Conservation (phyloP, 352 stramenopile genomes). For the Phytophthora macrochlamydospora region DNA sequence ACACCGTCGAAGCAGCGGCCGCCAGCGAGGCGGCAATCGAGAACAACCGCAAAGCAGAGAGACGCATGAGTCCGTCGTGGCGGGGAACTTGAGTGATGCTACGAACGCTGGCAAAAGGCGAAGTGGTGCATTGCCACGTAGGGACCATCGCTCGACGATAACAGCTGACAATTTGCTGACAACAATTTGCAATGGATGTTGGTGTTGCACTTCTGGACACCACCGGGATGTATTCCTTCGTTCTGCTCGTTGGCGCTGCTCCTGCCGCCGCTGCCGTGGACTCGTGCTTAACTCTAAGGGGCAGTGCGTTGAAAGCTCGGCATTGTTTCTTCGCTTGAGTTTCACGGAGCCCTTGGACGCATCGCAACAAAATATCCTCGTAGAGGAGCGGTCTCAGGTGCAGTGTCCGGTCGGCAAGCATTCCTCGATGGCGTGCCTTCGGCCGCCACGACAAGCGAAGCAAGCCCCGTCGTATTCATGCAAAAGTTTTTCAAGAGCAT, state of each 20-base stretch:
- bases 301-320: too few species aligned
- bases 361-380: not conserved
- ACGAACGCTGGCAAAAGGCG: constrained; percentile 15
- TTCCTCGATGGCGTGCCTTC: not conserved
- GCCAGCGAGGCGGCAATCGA: constrained; percentile 7
- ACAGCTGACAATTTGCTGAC: constrained; percentile 20
- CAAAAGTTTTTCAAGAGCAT: not conserved
- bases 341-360: too few species aligned
- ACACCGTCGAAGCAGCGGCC: not conserved
- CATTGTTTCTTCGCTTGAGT: not conserved
- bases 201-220: not conserved
- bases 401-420: not conserved
- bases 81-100: constrained; percentile 23
- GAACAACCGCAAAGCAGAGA: constrained; percentile 20
- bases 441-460: too few species aligned
- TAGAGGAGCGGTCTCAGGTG: not conserved
- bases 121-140: constrained; percentile 17
- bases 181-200: constrained; percentile 18
- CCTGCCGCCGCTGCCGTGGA: too few species aligned
- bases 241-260: not conserved
- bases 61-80: constrained; percentile 12
- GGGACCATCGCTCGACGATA: constrained; percentile 13
- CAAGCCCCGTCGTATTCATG: too few species aligned
- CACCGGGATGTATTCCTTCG: constrained; percentile 4
- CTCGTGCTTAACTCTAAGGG: too few species aligned